A percentile compares a stretch with the other conserved stretches of the same genome.
Conservation (phyloP, 2,329 filamentous ascomycete species). For the Didymosphaeria variabile region DNA sequence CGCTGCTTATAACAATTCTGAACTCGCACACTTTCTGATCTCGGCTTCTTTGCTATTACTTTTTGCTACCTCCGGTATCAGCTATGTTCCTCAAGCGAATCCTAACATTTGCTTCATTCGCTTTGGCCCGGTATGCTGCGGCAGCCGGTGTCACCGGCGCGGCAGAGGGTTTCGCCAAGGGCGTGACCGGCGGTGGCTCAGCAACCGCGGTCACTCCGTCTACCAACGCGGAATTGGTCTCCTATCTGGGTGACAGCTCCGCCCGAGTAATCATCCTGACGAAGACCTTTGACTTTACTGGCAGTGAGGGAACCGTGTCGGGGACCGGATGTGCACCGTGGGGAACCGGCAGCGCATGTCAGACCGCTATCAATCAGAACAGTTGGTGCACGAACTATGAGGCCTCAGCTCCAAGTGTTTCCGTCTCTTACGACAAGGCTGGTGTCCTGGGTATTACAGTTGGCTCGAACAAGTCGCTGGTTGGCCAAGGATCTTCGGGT, state of each 20-base stretch:
- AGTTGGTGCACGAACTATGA: conserved; percentile 28
- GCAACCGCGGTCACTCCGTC: conserved; percentile 22
- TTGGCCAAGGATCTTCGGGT: conserved; percentile 51
- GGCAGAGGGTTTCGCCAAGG: conserved; percentile 1
- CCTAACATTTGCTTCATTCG: too few species aligned
- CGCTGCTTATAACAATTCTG: too few species aligned
- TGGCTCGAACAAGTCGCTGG: conserved; percentile 51
- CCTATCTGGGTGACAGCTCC: conserved; percentile 38
- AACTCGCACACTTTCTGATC: too few species aligned
- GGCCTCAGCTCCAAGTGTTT: conserved; percentile 19
- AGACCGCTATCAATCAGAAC: conserved; percentile 64
- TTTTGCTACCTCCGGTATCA: too few species aligned
- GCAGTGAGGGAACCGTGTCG: conserved; percentile 31
- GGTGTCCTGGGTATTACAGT: conserved; percentile 39
- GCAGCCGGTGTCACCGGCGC: not conserved
- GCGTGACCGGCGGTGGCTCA: conserved; percentile 25
- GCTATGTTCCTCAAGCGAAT: too few species aligned
- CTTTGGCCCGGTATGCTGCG: too few species aligned
- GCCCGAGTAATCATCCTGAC: conserved; percentile 51
- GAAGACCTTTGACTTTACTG: conserved; percentile 34
- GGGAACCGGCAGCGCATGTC: conserved; percentile 62
- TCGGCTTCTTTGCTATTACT: too few species aligned
- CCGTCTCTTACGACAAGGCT: conserved; percentile 44
- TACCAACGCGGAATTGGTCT: conserved; percentile 25
- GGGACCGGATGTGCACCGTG: conserved; percentile 52